Evolutionary conservation across 805 yeast genomes (phyloP).

Genomic region (Nakazawaea molendinolei): DNA sequence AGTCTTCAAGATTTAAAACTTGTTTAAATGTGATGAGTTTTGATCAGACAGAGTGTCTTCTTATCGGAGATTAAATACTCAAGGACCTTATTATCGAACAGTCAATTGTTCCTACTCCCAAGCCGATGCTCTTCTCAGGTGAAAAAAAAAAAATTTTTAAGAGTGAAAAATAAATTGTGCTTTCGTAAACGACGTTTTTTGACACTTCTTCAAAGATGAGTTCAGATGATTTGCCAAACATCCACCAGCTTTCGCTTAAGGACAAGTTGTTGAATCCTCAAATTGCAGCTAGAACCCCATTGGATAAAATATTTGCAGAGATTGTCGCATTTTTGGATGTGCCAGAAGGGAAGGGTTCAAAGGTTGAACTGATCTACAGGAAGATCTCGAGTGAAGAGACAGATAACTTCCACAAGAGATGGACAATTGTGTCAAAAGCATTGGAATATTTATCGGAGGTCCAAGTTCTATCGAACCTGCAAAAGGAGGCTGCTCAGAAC

Average conservation of each 20-base stretch:
- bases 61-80: no score
- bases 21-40: no score
- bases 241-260: no score
- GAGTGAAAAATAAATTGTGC: no score
- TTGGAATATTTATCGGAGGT: constrained; percentile 31
- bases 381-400: constrained; percentile 4
- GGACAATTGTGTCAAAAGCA: constrained; percentile 27
- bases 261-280: constrained; percentile 19
- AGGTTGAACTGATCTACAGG: constrained; percentile 12
- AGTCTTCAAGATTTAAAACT: no score
- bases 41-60: no score
- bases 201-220: no score
- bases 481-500: constrained; percentile 13
- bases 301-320: constrained; percentile 26
- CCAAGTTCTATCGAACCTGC: constrained; percentile 29
- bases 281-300: constrained; percentile 22
- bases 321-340: constrained; percentile 16
- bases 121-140: no score
- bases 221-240: no score
- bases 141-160: no score
- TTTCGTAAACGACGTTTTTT: constrained; percentile 5
- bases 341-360: neutral
- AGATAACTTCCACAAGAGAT: constrained; percentile 14
- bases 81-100: no score
- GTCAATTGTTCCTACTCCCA: no score